phyloP scores from a whole-genome alignment of 352 stramenopile genomes.

The Phytopythium oedochilum region DNA sequence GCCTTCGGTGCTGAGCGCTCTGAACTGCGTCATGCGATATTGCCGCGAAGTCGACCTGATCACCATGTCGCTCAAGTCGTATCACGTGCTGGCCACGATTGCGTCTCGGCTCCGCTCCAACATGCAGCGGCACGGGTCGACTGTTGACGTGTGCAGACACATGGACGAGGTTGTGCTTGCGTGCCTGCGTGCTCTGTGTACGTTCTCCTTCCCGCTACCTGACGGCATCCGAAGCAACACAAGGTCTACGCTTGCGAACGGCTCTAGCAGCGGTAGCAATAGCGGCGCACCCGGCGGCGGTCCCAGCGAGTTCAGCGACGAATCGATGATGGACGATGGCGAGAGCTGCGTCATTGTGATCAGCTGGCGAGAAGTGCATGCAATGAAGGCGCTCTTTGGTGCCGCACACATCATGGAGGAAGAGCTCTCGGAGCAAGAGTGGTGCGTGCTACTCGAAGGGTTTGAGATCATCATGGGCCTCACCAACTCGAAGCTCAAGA shows the following conservation, averaged over 20 bases:
- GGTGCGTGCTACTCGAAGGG: conserved; percentile 66
- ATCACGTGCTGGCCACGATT: conserved; percentile 74
- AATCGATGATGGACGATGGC: conserved; percentile 41
- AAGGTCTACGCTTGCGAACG: conserved; percentile 21
- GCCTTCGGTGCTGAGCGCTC: conserved; percentile 63
- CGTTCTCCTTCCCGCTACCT: conserved; percentile 75
- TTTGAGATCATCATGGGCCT: conserved; percentile 82
- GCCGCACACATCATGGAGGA: conserved; percentile 85
- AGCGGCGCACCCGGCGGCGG: conserved; percentile 8
- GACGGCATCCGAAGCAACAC: conserved; percentile 51
- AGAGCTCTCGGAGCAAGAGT: conserved; percentile 70
- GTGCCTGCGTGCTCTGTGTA: conserved; percentile 65
- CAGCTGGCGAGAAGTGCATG: conserved; percentile 81
- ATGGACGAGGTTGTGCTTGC: conserved; percentile 77
- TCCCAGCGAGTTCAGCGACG: conserved; percentile 26
- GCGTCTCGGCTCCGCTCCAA: conserved; percentile 63
- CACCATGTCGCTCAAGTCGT: conserved; percentile 79
- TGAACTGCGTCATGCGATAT: conserved; percentile 75
- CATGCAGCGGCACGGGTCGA: conserved; percentile 27
- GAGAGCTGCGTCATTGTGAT: conserved; percentile 62
- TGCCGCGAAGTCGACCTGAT: conserved; percentile 81
- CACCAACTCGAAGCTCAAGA: conserved; percentile 66
- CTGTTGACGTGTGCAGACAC: conserved; percentile 35
- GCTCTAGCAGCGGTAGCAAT: conserved; percentile 6
- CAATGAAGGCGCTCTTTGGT: conserved; percentile 86